phyloP scores from a whole-genome alignment of 306 rosid genomes.

The Trifolium dubium region DNA sequence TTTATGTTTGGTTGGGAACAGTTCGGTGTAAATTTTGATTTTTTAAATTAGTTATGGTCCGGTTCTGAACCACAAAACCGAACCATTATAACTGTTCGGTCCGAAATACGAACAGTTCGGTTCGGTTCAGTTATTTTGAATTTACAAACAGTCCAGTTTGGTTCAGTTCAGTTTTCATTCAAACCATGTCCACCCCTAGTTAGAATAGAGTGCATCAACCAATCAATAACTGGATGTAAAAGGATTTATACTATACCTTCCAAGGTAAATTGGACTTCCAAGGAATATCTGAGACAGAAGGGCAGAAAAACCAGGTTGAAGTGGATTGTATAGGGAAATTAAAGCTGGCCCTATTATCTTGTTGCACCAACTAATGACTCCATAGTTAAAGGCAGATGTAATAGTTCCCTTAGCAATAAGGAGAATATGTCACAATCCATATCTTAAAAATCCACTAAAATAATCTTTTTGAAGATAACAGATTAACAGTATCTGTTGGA shows the following conservation, averaged over 20 bases:
- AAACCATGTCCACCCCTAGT: no score
- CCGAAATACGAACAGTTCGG: no score
- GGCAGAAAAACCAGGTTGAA: background rate
- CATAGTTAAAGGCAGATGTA: slow-evolving; percentile 1
- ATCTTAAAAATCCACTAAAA: background rate
- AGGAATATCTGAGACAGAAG: background rate
- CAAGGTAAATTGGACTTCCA: background rate
- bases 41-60: no score
- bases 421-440: background rate
- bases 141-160: no score
- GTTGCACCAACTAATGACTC: background rate
- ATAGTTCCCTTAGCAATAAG: background rate
- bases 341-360: background rate
- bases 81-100: no score
- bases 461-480: no score
- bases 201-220: background rate
- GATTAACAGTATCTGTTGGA: no score
- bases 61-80: no score
- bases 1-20: no score
- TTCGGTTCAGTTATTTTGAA: no score
- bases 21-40: no score
- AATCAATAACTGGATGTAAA: background rate
- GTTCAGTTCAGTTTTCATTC: no score
- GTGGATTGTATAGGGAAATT: background rate
- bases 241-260: background rate